These are phyloP conservation scores for Lactarius trivialis DNA, from an alignment of 768 basidiomycete genomes.

Conservation along the genomic window DNA sequence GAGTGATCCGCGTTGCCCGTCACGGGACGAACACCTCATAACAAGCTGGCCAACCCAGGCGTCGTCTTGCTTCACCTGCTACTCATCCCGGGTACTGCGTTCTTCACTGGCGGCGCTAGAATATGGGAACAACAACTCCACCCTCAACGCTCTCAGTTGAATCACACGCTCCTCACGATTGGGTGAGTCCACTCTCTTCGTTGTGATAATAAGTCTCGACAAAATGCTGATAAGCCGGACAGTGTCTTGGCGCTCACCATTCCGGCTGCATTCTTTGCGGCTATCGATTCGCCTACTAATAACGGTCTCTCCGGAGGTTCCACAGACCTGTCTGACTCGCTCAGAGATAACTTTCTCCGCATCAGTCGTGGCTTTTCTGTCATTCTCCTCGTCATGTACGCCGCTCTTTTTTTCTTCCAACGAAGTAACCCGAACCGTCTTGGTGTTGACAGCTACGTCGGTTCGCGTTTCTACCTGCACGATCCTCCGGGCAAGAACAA, in stretches of 20 bases:
- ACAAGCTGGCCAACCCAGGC: conserved; percentile 32
- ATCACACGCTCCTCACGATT: conserved; percentile 61
- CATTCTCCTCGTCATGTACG: conserved; percentile 54
- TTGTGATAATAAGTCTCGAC: background rate
- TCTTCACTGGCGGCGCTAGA: conserved; percentile 65
- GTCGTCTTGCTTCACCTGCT: conserved; percentile 70
- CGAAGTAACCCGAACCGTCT: background rate
- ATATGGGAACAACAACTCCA: conserved; percentile 63
- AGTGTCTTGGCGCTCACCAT: conserved; percentile 59
- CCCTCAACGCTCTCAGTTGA: conserved; percentile 57
- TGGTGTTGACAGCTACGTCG: conserved; percentile 44
- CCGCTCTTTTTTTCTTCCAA: background rate
- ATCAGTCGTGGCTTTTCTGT: conserved; percentile 64
- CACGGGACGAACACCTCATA: background rate
- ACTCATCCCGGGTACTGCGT: conserved; percentile 62
- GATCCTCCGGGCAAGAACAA: conserved; percentile 61
- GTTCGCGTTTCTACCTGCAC: conserved; percentile 62
- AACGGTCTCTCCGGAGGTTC: conserved; percentile 19
- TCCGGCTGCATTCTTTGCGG: conserved; percentile 63
- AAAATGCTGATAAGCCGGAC: background rate
- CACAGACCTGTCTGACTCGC: conserved; percentile 37
- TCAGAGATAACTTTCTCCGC: conserved; percentile 42
- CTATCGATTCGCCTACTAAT: conserved; percentile 42
- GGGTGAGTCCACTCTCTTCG: conserved; percentile 39
- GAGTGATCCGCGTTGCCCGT: conserved; percentile 8